Base-by-base conservation (phyloP, 805 yeast genomes). In the Ogataea methanolica region DNA sequence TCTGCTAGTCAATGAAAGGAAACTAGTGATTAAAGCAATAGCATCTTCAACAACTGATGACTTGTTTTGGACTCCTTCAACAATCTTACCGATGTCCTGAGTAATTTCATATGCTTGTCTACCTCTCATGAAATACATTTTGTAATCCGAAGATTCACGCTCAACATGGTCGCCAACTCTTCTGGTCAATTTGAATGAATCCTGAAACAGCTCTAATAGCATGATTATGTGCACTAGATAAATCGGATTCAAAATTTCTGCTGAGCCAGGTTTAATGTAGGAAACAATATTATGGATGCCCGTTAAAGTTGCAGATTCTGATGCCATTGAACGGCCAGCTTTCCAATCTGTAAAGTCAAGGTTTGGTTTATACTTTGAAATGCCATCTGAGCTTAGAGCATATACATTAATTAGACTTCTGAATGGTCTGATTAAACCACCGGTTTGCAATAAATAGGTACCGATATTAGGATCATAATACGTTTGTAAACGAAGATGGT, bases 131-230 rank as follows among this genome's bases (percentile, higher is more conserved):
- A 76, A 68, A 54, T 82, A 82, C 2, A 75, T 61, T 17, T 73
- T 69, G 53, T 74, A 82, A 39, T 72, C 78, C 29, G 68, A 68
- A 37, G 71, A 70, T 56, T 85, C 89, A 44, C 70, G 71, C 46
- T 78, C 77, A 31, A 84, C 87, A 65, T 85, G 92, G 7, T 81
- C 83, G 11, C 89, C 92, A 39, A 71, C 71, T 51, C 82, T 82
- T 49, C 89, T 72, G 47, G 62, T 70, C 29, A 83, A 64, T 23
- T 74, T 70, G 72, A 78, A 78, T 36, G 76, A 75, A 22, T 83
- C 80, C 56, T 83, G 85, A 59, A 80, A 83, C 16, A 70, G 60
- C 45, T 75, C 71, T 26, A 82, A 67, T n/a, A 82, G 66, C 11
- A 74, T 60, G 2, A 79, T 60, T 1, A 81, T 46, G 33, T 74